Conservation (phyloP, 1,284 basidiomycete genomes). For the Pseudomicrostroma phylloplanum region DNA sequence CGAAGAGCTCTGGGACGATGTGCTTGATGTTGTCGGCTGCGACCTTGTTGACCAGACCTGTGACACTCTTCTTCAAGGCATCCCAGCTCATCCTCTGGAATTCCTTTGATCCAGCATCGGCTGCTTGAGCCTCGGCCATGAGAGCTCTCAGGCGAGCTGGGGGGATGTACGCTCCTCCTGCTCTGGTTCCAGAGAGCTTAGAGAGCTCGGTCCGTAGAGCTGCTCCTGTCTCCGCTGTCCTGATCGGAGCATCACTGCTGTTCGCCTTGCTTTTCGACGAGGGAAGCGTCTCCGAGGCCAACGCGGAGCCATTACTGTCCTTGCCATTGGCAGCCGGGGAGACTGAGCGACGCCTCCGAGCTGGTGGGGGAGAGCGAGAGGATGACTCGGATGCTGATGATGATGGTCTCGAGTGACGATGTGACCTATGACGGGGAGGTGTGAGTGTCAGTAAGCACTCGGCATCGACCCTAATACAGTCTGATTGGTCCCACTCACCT, state of each 20-base stretch:
- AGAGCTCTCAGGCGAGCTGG: conserved; percentile 81
- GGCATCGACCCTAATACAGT: neutral
- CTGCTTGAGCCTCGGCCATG: conserved; percentile 69
- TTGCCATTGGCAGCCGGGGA: neutral
- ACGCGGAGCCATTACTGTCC: neutral
- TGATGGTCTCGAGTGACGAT: neutral
- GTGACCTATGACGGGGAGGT: neutral
- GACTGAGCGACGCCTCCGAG: conserved; percentile 15
- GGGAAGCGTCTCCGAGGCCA: neutral
- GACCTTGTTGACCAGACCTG: conserved; percentile 95
- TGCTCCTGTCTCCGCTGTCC: conserved; percentile 24
- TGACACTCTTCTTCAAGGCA: conserved; percentile 92
- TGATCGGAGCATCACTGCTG: neutral
- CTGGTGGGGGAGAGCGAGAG: conserved; percentile 41
- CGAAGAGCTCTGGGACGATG: conserved; percentile 71
- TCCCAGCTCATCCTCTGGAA: conserved; percentile 96
- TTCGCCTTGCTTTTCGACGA: neutral
- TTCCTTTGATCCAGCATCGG: conserved; percentile 81
- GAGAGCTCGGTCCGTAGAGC: conserved; percentile 34
- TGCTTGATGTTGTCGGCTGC: conserved; percentile 86
- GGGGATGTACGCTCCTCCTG: conserved; percentile 93
- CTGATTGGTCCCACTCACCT: neutral
- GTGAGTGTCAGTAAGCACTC: neutral
- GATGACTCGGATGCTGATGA: neutral
- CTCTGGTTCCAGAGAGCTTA: conserved; percentile 55